Evolutionary conservation across 495 filamentous ascomycete species (phyloP), one percentile per base, ranked within the genome.

Genomic region (Elaphomyces granulatus): DNA sequence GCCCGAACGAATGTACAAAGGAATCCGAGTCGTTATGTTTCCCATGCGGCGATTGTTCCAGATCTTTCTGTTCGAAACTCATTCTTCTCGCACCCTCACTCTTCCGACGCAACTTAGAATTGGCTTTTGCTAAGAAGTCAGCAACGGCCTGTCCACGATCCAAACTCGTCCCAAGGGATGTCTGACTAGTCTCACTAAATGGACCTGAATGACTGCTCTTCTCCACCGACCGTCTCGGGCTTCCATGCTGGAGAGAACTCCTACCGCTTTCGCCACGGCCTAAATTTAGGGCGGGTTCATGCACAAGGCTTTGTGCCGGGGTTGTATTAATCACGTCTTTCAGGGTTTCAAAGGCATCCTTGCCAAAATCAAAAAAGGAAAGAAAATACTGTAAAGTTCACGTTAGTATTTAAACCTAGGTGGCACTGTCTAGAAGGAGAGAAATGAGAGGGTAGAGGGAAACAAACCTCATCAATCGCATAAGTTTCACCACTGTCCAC

Each of bases 401-500:
- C 46, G 48, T 56, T 37, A 56, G 58, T 47, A 41, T n/a, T 20
- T 40, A 28, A 12, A 12, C 6, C 23, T 28, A 28, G 7, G n/a
- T n/a, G n/a, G n/a, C n/a, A n/a, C n/a, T n/a, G n/a, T n/a, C n/a
- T n/a, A n/a, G n/a, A n/a, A n/a, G 14, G n/a, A 21, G 12, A 8
- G 14, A 6, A n/a, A 21, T 14, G n/a, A n/a, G 9, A 37, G 23
- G 15, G 4, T 26, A 41, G 34, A 15, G 15, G 26, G 17, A 3
- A 12, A 53, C 70, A 49, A 67, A 90, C 87, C 68, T 98, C 90
- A 49, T 98, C 90, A 41, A 96, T 84, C 2, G 85, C 86, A 61
- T 79, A 94, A 6, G 86, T 90, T 51, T 95, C 90, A 40, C 85
- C 80, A 45, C 82, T 87, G 46, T 95, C 87, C 36, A 94, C 74